phyloP scores from a whole-genome alignment of 129 eudicot genomes.

The Pulicaria dysenterica region DNA sequence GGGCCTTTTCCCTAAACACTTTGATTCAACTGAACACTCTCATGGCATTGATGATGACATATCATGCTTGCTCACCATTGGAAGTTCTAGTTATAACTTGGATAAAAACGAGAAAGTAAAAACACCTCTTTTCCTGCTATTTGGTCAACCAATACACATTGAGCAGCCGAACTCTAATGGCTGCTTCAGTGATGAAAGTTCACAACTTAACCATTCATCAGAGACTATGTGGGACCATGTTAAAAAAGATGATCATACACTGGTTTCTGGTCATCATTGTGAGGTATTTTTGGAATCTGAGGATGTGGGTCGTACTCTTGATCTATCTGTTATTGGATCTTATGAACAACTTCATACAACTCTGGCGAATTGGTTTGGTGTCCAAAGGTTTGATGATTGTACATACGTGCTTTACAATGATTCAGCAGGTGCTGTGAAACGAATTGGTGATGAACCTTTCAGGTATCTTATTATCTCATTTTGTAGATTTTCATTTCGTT shows the following conservation, averaged over 20 bases:
- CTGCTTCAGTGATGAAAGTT: conserved; percentile 35
- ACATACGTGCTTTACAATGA: conserved; percentile 55
- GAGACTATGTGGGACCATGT: conserved; percentile 34
- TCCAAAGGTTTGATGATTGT: conserved; percentile 50
- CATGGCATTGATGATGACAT: conserved; percentile 27
- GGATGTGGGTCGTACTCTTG: conserved; percentile 72
- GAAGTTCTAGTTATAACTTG: conserved; percentile 44
- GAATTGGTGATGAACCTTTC: conserved; percentile 68
- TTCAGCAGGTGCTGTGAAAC: conserved; percentile 57
- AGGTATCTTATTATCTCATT: conserved; percentile 37
- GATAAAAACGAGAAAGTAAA: conserved; percentile 29
- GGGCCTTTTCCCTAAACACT: conserved; percentile 46
- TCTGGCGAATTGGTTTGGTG: conserved; percentile 65
- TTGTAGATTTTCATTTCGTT: background rate
- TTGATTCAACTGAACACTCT: conserved; percentile 39
- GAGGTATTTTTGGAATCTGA: conserved; percentile 70
- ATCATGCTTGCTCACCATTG: conserved; percentile 45
- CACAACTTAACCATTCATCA: conserved; percentile 31
- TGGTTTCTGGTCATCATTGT: conserved; percentile 48
- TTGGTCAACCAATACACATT: conserved; percentile 79
- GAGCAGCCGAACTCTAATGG: conserved; percentile 62
- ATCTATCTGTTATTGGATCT: conserved; percentile 67
- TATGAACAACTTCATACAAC: conserved; percentile 56
- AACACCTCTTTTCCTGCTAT: conserved; percentile 63
- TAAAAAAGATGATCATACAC: conserved; percentile 28